phyloP scores from a whole-genome alignment of 345 rosid species.

The Carallia brachiata region DNA sequence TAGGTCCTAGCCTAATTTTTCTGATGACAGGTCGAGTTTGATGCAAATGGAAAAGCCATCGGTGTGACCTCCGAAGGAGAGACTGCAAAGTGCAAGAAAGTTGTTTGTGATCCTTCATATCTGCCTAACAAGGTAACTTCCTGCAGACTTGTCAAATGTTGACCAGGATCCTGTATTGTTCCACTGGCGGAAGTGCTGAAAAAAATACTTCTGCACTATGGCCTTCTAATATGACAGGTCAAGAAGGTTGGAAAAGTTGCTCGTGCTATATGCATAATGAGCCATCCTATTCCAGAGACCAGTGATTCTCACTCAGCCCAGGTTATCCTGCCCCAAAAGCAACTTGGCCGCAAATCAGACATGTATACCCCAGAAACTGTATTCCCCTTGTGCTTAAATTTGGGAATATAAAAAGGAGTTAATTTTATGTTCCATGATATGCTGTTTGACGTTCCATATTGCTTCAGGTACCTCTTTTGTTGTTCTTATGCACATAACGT shows the following conservation, averaged over 20 bases:
- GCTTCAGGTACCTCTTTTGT: constrained; percentile 84
- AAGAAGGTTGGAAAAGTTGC: constrained; percentile 84
- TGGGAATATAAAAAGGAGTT: neutral
- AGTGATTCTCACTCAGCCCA: constrained; percentile 83
- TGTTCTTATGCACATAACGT: constrained; percentile 96
- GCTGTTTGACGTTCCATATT: neutral
- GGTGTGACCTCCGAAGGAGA: constrained; percentile 88
- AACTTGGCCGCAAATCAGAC: constrained; percentile 87
- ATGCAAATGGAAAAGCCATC: constrained; percentile 56
- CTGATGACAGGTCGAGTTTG: constrained; percentile 68
- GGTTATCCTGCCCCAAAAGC: constrained; percentile 94
- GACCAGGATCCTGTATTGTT: neutral
- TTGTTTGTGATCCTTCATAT: constrained; percentile 90
- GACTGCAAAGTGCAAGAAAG: constrained; percentile 93
- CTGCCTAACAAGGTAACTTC: constrained; percentile 66
- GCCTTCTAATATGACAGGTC: constrained; percentile 46
- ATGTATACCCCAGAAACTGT: constrained; percentile 43
- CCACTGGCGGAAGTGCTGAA: neutral
- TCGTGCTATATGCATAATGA: constrained; percentile 95
- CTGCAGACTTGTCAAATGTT: neutral
- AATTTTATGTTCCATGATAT: neutral
- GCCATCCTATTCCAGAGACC: constrained; percentile 87
- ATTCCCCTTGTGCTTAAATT: neutral
- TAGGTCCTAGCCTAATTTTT: neutral
- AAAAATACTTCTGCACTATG: neutral